Percentiles rank a stretch among this genome's conserved stretches.
phyloP scores from a whole-genome alignment of 2,329 filamentous ascomycete genomes.

The Fusarium sp. region DNA sequence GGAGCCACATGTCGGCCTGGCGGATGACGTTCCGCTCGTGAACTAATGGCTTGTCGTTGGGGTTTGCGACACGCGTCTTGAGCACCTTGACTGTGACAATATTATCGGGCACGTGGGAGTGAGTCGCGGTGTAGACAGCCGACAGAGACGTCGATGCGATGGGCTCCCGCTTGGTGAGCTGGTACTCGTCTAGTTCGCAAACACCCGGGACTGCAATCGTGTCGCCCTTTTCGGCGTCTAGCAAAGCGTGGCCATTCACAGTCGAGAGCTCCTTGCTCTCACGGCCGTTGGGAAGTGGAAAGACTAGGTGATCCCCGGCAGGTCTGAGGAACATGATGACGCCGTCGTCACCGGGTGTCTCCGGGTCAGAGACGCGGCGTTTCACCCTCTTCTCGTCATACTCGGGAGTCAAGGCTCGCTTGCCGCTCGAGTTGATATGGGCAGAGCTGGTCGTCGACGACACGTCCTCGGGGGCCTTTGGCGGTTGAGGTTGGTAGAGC shows the following conservation, averaged over 20 bases:
- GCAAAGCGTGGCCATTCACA: constrained; percentile 60
- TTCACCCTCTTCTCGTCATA: constrained; percentile 59
- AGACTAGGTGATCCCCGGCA: constrained; percentile 62
- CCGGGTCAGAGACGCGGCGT: constrained; percentile 52
- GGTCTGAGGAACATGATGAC: constrained; percentile 67
- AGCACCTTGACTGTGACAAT: constrained; percentile 72
- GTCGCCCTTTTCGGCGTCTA: constrained; percentile 63
- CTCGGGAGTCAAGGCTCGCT: constrained; percentile 61
- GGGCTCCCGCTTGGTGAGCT: constrained; percentile 66
- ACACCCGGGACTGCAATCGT: constrained; percentile 62
- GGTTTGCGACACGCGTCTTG: constrained; percentile 60
- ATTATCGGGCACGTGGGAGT: constrained; percentile 64
- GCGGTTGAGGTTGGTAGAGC: constrained; percentile 49
- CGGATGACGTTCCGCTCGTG: constrained; percentile 67
- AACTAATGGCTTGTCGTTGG: constrained; percentile 59
- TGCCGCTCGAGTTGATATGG: constrained; percentile 59
- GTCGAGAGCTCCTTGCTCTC: constrained; percentile 61
- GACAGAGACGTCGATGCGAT: constrained; percentile 67
- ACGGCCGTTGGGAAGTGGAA: constrained; percentile 61
- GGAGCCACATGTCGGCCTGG: constrained; percentile 70
- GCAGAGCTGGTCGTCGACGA: constrained; percentile 48
- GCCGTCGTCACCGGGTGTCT: constrained; percentile 54
- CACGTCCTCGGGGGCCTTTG: constrained; percentile 44
- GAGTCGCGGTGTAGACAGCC: constrained; percentile 66
- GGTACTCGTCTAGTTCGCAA: constrained; percentile 65